Percentiles rank a stretch among this genome's conserved stretches.
These are phyloP conservation scores for Pythium graminicola DNA, from an alignment of 352 stramenopile species.

Conservation along the genomic window DNA sequence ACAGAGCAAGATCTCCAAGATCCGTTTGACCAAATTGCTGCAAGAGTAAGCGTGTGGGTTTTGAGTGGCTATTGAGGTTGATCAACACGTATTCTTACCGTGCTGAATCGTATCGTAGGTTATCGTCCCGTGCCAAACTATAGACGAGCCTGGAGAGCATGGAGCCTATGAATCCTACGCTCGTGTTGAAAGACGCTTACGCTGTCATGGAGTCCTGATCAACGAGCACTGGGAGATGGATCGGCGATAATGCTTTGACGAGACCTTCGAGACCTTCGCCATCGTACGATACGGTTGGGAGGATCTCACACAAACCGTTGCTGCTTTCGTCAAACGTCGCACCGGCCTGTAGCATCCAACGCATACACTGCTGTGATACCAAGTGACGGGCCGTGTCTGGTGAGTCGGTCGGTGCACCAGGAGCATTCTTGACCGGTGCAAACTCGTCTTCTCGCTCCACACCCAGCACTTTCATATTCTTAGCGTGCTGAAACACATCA, in stretches of 20 bases:
- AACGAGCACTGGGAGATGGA: constrained; percentile 33
- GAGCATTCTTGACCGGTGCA: constrained; percentile 89
- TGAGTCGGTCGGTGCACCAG: constrained; percentile 66
- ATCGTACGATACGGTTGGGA: constrained; percentile 79
- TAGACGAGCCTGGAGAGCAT: no score
- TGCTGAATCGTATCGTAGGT: not conserved
- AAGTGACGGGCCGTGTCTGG: constrained; percentile 76
- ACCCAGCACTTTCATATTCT: constrained; percentile 91
- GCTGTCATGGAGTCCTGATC: not conserved
- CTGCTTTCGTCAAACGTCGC: constrained; percentile 38
- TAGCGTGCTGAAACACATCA: constrained; percentile 95
- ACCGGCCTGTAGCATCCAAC: constrained; percentile 54
- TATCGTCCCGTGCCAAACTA: constrained; percentile 7
- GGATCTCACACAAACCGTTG: constrained; percentile 69
- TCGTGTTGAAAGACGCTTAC: no score
- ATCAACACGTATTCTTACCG: no score
- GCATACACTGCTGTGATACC: constrained; percentile 50
- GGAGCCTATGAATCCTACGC: no score
- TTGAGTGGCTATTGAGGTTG: no score
- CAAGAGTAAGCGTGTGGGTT: constrained; percentile 58
- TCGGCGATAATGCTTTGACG: constrained; percentile 32
- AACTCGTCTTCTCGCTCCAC: constrained; percentile 91
- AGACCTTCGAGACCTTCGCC: constrained; percentile 77
- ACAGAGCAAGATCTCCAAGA: constrained; percentile 76
- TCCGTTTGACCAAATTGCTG: constrained; percentile 60